phyloP scores from a whole-genome alignment of 1,284 basidiomycete species.

The Malassezia psittaci region DNA sequence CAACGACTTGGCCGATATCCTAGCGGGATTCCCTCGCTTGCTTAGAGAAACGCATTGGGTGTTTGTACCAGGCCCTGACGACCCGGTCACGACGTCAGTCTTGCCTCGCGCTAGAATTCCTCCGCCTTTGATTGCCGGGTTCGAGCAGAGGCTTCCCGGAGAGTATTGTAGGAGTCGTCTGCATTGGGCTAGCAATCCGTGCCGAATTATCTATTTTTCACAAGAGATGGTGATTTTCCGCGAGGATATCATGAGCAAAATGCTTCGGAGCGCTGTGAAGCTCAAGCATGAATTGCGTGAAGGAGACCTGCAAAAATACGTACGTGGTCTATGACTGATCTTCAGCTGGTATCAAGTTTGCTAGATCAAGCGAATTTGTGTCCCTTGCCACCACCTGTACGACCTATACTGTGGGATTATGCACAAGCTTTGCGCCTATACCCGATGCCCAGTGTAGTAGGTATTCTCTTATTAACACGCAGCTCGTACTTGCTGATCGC shows the following conservation, averaged over 20 bases:
- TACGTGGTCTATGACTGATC: constrained; percentile 12
- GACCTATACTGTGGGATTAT: constrained; percentile 79
- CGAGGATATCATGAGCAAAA: constrained; percentile 84
- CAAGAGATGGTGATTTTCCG: constrained; percentile 91
- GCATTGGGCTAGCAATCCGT: constrained; percentile 76
- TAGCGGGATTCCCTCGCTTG: constrained; percentile 67
- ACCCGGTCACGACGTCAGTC: constrained; percentile 60
- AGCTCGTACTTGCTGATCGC: constrained; percentile 92
- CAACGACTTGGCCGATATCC: constrained; percentile 70
- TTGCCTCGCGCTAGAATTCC: constrained; percentile 57
- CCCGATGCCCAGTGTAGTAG: constrained; percentile 80
- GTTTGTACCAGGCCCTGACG: constrained; percentile 83
- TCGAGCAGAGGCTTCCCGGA: constrained; percentile 20
- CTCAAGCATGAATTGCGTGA: constrained; percentile 31
- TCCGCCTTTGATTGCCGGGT: constrained; percentile 58
- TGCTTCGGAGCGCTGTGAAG: constrained; percentile 64
- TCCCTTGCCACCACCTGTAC: constrained; percentile 64
- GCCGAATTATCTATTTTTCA: constrained; percentile 84
- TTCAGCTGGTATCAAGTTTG: constrained; percentile 43
- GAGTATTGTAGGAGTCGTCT: constrained; percentile 17
- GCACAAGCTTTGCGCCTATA: constrained; percentile 88
- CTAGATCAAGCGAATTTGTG: constrained; percentile 57
- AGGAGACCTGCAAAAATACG: constrained; percentile 36
- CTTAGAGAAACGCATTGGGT: constrained; percentile 74
- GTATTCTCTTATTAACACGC: constrained; percentile 30